Evolutionary conservation across 495 filamentous ascomycete genomes (phyloP).

Genomic region (Neurospora sp.): DNA sequence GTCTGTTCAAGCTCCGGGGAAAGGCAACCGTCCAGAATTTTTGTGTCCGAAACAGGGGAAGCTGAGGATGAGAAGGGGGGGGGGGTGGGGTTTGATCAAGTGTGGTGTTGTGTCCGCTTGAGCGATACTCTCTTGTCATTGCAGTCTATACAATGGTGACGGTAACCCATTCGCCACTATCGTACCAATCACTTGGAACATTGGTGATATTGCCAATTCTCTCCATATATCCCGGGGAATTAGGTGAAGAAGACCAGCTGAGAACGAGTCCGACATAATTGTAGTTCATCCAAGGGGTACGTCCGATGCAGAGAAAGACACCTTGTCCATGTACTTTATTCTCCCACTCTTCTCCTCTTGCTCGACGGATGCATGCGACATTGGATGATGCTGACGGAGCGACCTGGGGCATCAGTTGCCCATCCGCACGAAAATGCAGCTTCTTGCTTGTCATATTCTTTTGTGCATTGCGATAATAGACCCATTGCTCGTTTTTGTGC

Average conservation of each 20-base stretch:
- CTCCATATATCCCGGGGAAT: not conserved
- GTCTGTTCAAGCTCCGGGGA: not conserved
- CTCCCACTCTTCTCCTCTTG: not conserved
- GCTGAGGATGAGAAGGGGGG: too few species aligned
- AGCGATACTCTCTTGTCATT: not conserved
- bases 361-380: not conserved
- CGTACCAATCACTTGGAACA: not conserved
- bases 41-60: not conserved
- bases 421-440: not conserved
- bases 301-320: not conserved
- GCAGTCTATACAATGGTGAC: not conserved
- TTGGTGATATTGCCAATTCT: not conserved
- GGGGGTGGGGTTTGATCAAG: slow-evolving; percentile 42
- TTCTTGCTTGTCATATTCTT: not conserved
- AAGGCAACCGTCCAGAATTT: not conserved
- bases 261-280: not conserved
- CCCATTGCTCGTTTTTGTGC: not conserved
- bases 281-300: not conserved
- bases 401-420: not conserved
- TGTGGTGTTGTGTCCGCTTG: slow-evolving; percentile 41
- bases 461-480: not conserved
- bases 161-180: not conserved
- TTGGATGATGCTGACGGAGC: not conserved
- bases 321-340: not conserved
- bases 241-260: not conserved